Percentiles rank a stretch among this genome's conserved stretches.
Evolutionary conservation across 1,284 basidiomycete species (phyloP).

Genomic region (Kalmanozyma brasiliensis): DNA sequence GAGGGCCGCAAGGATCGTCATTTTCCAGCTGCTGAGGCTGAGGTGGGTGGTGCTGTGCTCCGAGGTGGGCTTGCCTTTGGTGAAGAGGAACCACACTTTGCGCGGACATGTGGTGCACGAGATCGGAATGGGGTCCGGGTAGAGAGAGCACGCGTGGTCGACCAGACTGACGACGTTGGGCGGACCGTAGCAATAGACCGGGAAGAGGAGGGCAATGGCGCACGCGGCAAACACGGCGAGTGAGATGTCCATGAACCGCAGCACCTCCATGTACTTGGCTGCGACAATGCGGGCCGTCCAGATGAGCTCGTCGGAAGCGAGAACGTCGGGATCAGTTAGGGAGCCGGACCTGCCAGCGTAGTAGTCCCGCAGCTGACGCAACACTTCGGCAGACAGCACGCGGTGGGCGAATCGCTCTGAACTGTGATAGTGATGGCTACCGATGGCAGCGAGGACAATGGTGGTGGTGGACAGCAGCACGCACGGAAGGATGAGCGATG

Average conservation of each 20-base stretch:
- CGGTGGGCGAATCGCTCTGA: slow-evolving; percentile 3
- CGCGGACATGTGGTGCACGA: slow-evolving; percentile 2
- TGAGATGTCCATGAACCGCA: slow-evolving; percentile 13
- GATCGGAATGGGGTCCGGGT: slow-evolving; percentile 1
- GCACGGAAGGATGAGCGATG: slow-evolving; percentile 10
- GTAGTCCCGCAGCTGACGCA: background rate
- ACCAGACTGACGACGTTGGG: slow-evolving; percentile 17
- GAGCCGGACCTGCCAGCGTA: background rate
- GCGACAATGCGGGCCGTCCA: slow-evolving; percentile 10
- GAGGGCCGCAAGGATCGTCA: slow-evolving; percentile 17
- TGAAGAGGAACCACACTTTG: slow-evolving; percentile 15
- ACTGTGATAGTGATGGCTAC: slow-evolving; percentile 3
- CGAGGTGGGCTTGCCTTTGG: slow-evolving; percentile 7
- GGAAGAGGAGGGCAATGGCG: slow-evolving; percentile 1
- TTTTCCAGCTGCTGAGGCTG: slow-evolving; percentile 25
- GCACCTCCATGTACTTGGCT: slow-evolving; percentile 7
- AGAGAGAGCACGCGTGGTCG: slow-evolving; percentile 10
- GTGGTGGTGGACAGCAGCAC: slow-evolving; percentile 10
- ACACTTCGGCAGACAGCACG: slow-evolving; percentile 3
- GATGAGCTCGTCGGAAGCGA: slow-evolving; percentile 21
- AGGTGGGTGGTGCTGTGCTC: background rate
- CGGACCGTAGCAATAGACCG: slow-evolving; percentile 5
- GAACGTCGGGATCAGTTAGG: background rate
- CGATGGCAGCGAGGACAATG: slow-evolving; percentile 2
- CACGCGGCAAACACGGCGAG: slow-evolving; percentile 6